Percentiles rank a stretch among this genome's conserved stretches.
phyloP scores from a whole-genome alignment of 1,284 basidiomycete genomes.

The Apiotrichum veenhuisii region DNA sequence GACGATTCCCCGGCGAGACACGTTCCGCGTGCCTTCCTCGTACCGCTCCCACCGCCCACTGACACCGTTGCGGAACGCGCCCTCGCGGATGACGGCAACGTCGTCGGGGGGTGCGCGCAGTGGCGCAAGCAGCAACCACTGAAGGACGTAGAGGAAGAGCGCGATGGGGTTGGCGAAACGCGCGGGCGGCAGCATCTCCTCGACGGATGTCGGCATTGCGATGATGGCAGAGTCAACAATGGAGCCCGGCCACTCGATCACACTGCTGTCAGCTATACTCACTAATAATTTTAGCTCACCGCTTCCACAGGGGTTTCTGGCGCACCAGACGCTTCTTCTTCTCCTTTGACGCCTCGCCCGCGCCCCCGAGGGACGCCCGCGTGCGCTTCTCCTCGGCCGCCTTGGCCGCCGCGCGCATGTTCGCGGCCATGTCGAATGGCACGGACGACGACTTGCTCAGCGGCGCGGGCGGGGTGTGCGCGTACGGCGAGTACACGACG shows the following conservation, averaged over 20 bases:
- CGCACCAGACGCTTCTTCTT: conserved; percentile 38
- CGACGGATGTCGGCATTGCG: conserved; percentile 27
- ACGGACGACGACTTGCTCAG: conserved; percentile 33
- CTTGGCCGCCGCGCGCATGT: conserved; percentile 23
- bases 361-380: not conserved
- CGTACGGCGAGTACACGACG: conserved; percentile 35
- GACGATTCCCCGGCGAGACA: conserved; percentile 14
- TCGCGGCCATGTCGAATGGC: conserved; percentile 44
- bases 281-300: conserved; percentile 25
- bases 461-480: conserved; percentile 36
- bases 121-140: conserved; percentile 40
- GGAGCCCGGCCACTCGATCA: conserved; percentile 24
- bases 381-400: conserved; percentile 20
- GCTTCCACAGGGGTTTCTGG: conserved; percentile 31
- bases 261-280: conserved; percentile 19
- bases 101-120: conserved; percentile 21
- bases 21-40: conserved; percentile 22
- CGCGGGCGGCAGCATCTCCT: conserved; percentile 35
- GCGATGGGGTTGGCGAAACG: conserved; percentile 39
- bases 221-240: conserved; percentile 28
- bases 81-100: conserved; percentile 1
- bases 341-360: not conserved
- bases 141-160: conserved; percentile 31
- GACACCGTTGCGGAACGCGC: conserved; percentile 12
- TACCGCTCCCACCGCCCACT: conserved; percentile 35